Evolutionary conservation across 352 stramenopile genomes (phyloP).

Genomic region (Globisporangium lucens): DNA sequence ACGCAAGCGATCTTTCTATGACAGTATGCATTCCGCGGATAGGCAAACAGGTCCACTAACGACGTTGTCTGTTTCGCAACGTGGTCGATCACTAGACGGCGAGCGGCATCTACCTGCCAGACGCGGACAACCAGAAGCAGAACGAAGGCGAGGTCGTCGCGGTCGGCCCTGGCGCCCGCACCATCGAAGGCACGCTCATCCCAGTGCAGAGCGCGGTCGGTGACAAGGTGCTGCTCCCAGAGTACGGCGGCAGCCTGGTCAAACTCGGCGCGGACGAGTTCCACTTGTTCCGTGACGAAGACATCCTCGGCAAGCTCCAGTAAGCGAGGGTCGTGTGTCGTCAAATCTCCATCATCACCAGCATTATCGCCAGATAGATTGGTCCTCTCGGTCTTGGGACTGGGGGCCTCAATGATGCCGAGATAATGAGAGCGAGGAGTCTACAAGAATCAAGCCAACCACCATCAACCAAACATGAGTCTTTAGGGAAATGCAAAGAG

Average conservation of each 20-base stretch:
- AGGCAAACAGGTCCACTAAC: neutral
- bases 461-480: constrained; percentile 4
- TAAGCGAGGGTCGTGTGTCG: constrained; percentile 28
- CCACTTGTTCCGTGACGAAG: constrained; percentile 94
- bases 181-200: constrained; percentile 87
- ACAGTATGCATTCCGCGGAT: neutral
- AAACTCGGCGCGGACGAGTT: constrained; percentile 92
- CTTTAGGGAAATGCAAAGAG: constrained; percentile 1
- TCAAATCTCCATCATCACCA: neutral
- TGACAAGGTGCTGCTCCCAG: constrained; percentile 95
- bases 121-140: constrained; percentile 90
- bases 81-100: constrained; percentile 42
- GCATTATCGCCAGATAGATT: constrained; percentile 11
- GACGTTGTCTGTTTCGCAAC: too few species aligned
- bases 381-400: neutral
- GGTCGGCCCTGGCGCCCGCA: constrained; percentile 90
- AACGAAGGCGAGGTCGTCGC: constrained; percentile 94
- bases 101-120: constrained; percentile 93
- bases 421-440: neutral
- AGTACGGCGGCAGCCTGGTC: constrained; percentile 94
- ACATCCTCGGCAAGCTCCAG: constrained; percentile 97
- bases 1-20: neutral
- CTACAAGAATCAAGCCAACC: neutral
- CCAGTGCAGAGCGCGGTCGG: constrained; percentile 85
- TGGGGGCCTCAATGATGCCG: constrained; percentile 7